These are phyloP conservation scores for Ambrosiella xylebori DNA, from an alignment of 2,329 filamentous ascomycete species.

Conservation along the genomic window DNA sequence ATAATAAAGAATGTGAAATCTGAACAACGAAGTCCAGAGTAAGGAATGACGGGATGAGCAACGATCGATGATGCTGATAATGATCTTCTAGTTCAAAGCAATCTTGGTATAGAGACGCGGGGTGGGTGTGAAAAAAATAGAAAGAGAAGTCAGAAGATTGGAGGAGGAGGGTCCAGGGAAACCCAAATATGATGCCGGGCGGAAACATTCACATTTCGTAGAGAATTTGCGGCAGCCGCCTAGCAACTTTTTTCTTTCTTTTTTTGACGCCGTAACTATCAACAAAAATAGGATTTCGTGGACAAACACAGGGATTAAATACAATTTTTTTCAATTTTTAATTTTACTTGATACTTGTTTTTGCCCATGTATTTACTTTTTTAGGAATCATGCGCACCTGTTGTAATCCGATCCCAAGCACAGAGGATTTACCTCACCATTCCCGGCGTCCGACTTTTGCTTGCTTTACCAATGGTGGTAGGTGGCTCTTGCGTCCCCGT, in stretches of 20 bases:
- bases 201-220: background rate
- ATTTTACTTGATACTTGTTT: background rate
- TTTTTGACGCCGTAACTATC: background rate
- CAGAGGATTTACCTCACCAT: background rate
- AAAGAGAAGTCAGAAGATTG: background rate
- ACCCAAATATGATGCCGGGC: background rate
- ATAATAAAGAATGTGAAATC: background rate
- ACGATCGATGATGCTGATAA: background rate
- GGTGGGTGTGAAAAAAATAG: background rate
- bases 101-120: background rate
- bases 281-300: background rate
- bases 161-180: background rate
- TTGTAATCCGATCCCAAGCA: background rate
- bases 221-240: background rate
- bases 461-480: background rate
- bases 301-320: background rate
- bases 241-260: background rate
- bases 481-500: background rate
- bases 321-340: background rate
- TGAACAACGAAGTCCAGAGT: background rate
- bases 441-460: background rate
- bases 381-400: background rate
- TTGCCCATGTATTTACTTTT: background rate
- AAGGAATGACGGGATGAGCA: background rate
- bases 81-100: background rate